Percentiles rank a stretch among this genome's conserved stretches.
Evolutionary conservation across 2,329 filamentous ascomycete genomes (phyloP).

Genomic region (Pseudodiploospora longispora): DNA sequence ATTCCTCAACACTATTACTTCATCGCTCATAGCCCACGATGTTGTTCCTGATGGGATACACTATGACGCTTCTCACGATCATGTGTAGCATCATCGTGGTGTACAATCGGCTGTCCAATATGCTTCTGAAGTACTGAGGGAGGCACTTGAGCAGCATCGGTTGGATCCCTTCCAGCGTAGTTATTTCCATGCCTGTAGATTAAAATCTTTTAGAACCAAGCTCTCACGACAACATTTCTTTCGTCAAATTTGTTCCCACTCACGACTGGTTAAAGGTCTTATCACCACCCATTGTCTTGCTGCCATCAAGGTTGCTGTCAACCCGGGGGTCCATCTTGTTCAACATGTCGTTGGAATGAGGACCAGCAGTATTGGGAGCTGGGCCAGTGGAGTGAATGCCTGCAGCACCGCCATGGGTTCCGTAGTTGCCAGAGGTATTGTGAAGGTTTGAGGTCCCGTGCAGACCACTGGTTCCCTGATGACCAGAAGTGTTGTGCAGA

Average conservation of each 20-base stretch:
- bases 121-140: constrained; percentile 43
- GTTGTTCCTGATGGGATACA: constrained; percentile 38
- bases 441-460: constrained; percentile 28
- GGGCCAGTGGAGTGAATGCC: constrained; percentile 19
- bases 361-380: constrained; percentile 27
- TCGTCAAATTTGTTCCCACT: constrained; percentile 12
- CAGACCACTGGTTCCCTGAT: constrained; percentile 30
- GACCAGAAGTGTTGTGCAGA: constrained; percentile 32
- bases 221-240: not conserved
- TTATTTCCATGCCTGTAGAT: no score
- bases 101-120: constrained; percentile 36
- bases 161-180: constrained; percentile 33
- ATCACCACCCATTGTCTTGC: constrained; percentile 46
- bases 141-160: constrained; percentile 49
- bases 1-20: not conserved
- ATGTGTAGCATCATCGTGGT: constrained; percentile 35
- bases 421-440: constrained; percentile 16
- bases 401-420: constrained; percentile 8
- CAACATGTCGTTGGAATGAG: constrained; percentile 42
- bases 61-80: constrained; percentile 39
- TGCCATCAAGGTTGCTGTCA: constrained; percentile 47
- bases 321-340: constrained; percentile 51
- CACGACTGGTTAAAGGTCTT: constrained; percentile 36
- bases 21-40: constrained; percentile 34
- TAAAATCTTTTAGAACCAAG: no score